These are phyloP conservation scores for Phytophthora megakarya DNA, from an alignment of 352 stramenopile genomes.

Conservation along the genomic window DNA sequence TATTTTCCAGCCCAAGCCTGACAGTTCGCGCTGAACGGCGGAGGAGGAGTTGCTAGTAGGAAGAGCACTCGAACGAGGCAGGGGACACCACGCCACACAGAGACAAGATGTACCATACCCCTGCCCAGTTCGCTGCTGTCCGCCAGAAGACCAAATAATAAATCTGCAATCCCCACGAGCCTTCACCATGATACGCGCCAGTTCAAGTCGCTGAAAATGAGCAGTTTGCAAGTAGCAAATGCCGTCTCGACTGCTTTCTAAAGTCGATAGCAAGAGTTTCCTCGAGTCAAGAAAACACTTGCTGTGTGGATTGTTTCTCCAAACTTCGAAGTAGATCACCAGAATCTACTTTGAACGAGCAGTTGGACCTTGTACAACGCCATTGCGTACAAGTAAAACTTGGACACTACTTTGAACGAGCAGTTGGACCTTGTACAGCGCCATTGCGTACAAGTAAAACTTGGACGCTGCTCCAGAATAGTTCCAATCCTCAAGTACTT, in stretches of 20 bases:
- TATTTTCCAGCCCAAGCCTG: slow-evolving; percentile 56
- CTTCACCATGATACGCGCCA: not conserved
- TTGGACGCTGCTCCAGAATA: too few relatives aligned
- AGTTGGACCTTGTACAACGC: too few relatives aligned
- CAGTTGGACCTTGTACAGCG: too few relatives aligned
- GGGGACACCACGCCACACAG: slow-evolving; percentile 13
- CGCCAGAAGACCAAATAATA: slow-evolving; percentile 17
- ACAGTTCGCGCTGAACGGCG: slow-evolving; percentile 28
- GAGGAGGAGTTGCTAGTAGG: not conserved
- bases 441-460: too few relatives aligned
- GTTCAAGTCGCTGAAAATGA: too few relatives aligned
- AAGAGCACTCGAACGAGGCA: slow-evolving; percentile 13
- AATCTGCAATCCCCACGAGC: not conserved
- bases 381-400: too few relatives aligned
- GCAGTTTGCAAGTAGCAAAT: not conserved
- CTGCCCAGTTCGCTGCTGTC: not conserved
- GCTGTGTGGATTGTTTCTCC: not conserved
- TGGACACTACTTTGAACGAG: too few relatives aligned
- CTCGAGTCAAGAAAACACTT: not conserved
- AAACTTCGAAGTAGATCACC: not conserved
- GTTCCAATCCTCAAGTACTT: too few relatives aligned
- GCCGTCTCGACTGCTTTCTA: not conserved
- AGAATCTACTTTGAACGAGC: not conserved
- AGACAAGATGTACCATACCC: slow-evolving; percentile 34
- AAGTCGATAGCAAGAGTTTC: not conserved